phyloP scores from a whole-genome alignment of 2,329 filamentous ascomycete species.

The Hymenoscyphus repandus region DNA sequence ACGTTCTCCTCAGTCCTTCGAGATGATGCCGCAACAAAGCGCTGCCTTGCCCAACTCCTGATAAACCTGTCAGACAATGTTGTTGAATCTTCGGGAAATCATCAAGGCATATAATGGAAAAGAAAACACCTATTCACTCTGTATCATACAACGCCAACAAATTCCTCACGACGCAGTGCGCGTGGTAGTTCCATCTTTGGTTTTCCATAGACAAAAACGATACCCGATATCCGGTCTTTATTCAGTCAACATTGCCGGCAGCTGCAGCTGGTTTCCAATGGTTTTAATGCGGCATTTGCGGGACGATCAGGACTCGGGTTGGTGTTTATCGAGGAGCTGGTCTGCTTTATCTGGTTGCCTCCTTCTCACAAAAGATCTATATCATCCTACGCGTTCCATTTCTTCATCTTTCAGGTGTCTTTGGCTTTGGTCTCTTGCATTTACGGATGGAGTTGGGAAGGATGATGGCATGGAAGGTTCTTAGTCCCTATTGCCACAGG shows the following conservation, averaged over 20 bases:
- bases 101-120: slow-evolving; percentile 28
- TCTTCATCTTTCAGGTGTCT: slow-evolving; percentile 25
- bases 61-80: slow-evolving; percentile 94
- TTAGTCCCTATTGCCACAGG: slow-evolving; percentile 3
- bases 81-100: slow-evolving; percentile 36
- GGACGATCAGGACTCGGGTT: slow-evolving; percentile 17
- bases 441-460: slow-evolving; percentile 22
- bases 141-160: slow-evolving; percentile 27
- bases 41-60: slow-evolving; percentile 91
- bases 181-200: slow-evolving; percentile 26
- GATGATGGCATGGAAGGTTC: slow-evolving; percentile 9
- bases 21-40: slow-evolving; percentile 95
- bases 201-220: slow-evolving; percentile 32
- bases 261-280: slow-evolving; percentile 22
- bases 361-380: slow-evolving; percentile 13
- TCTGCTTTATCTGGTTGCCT: slow-evolving; percentile 3
- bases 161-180: slow-evolving; percentile 19
- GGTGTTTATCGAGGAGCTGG: slow-evolving; percentile 15
- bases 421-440: slow-evolving; percentile 24
- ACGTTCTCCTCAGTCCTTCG: slow-evolving; percentile 95
- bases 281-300: slow-evolving; percentile 28
- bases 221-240: slow-evolving; percentile 26
- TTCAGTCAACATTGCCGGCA: slow-evolving; percentile 22
- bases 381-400: slow-evolving; percentile 15
- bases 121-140: slow-evolving; percentile 15